Evolutionary conservation across 2,329 filamentous ascomycete species (phyloP), one percentile per base, ranked within the genome.

Genomic region (Claviceps humidiphila): DNA sequence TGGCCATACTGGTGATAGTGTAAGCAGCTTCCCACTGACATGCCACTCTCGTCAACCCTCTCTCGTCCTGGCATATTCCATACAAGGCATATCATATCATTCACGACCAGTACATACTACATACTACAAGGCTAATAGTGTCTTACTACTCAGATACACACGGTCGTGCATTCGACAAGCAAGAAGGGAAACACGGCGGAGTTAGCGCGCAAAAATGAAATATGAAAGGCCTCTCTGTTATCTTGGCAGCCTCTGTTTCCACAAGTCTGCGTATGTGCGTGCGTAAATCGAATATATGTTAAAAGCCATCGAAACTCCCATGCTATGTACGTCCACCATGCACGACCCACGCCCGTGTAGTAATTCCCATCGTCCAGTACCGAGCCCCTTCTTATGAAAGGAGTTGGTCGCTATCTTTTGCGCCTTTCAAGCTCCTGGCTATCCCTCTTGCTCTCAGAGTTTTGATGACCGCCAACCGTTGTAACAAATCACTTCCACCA

Each of bases 1-100:
- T 78, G 75, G 75, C 75, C 3, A 66, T 69, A 47, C 61, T 78
- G 13, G 64, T 78, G 22, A 73, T 78, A 53, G 72, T 71, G 65
- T 74, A 63, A 59, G 68, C 22, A 9, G 39, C 30, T 8, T 7
- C 34, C 30, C 9, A 34, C 30, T 34, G 30, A 34, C 30, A 34
- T 34, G 30, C 30, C 30, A 11, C 30, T 34, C 30, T 34, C 30
- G 30, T 34, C 30, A 11, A 34, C 4, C 9, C 30, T 11, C 30
- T 34, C 9, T 34, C 30, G 3, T 34, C 30, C 30, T 11, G 30
- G 30, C 3, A 34, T 24, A 24, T 34, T 34, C 4, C 9, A 34
- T 34, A 34, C 30, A 11, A 11, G 30, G 30, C 30, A 34, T 34
- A 34, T 5, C 22, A 5, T 24, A 24, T 11, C 9, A 34, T 34